A percentile compares a stretch with the other conserved stretches of the same genome.
These are phyloP conservation scores for Diaporthe velutina DNA, from an alignment of 2,329 filamentous ascomycete genomes.

Conservation along the genomic window DNA sequence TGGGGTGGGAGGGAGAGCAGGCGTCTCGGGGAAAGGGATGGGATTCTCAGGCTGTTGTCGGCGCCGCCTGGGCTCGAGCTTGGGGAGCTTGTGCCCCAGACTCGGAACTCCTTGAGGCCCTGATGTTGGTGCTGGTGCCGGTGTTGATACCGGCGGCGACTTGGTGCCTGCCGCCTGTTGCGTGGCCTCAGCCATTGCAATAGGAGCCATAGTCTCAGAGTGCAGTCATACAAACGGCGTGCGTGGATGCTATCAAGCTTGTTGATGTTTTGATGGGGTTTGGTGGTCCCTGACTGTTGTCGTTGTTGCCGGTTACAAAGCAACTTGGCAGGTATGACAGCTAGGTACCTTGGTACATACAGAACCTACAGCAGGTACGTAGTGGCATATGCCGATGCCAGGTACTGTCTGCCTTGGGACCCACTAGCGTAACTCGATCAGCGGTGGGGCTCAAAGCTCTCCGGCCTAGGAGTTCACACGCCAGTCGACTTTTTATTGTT, in stretches of 20 bases:
- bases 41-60: conserved; percentile 65
- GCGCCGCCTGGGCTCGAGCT: conserved; percentile 74
- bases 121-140: conserved; percentile 30
- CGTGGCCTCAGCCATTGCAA: not conserved
- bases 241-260: not conserved
- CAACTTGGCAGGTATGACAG: not conserved
- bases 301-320: conserved; percentile 9
- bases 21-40: conserved; percentile 80
- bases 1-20: conserved; percentile 77
- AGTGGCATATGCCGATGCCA: not conserved
- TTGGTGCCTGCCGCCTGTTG: not conserved
- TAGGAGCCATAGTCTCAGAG: conserved; percentile 1
- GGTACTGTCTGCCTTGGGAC: conserved; percentile 8
- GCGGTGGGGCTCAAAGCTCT: conserved; percentile 33
- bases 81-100: conserved; percentile 72
- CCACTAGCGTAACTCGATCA: conserved; percentile 7
- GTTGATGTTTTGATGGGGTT: not conserved
- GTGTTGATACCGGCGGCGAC: conserved; percentile 30
- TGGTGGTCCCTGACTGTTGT: conserved; percentile 1
- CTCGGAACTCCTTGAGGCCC: conserved; percentile 54
- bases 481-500: conserved; percentile 17
- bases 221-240: not conserved
- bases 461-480: conserved; percentile 38
- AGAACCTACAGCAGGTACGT: not conserved
- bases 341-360: conserved; percentile 7